Percentiles rank a stretch among this genome's conserved stretches.
These are phyloP conservation scores for Sicyos edulis DNA, from an alignment of 306 rosid species.

Conservation along the genomic window DNA sequence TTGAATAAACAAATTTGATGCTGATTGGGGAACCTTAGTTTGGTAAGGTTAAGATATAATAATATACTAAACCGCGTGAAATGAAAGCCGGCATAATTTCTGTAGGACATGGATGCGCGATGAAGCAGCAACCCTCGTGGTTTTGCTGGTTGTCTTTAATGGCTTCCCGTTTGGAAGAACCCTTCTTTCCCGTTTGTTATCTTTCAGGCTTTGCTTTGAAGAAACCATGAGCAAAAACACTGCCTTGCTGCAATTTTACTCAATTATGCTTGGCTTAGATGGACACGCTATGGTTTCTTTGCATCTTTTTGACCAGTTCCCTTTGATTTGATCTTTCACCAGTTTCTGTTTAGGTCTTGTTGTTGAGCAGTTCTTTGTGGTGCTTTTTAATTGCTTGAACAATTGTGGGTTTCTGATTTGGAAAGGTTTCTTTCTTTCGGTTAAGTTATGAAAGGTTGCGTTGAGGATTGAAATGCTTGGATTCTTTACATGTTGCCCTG, in stretches of 20 bases:
- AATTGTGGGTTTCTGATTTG: slow-evolving; percentile 4
- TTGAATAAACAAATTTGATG: not conserved
- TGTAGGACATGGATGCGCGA: not conserved
- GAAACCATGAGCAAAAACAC: slow-evolving; percentile 13
- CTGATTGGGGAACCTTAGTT: slow-evolving; percentile 1
- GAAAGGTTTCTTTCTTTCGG: not conserved
- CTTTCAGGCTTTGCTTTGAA: slow-evolving; percentile 4
- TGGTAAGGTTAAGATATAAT: slow-evolving; percentile 4
- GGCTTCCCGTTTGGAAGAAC: not conserved
- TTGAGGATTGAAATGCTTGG: not conserved
- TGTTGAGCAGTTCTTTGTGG: not conserved
- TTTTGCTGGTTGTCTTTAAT: not conserved
- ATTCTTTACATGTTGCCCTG: not conserved
- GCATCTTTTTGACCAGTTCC: not conserved
- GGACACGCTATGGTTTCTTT: slow-evolving; percentile 10
- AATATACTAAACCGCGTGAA: slow-evolving; percentile 16
- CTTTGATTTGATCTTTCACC: slow-evolving; percentile 18
- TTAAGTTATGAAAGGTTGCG: not conserved
- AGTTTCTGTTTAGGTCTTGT: not conserved
- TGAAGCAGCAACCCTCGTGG: slow-evolving; percentile 6
- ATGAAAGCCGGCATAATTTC: not conserved
- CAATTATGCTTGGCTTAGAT: not conserved
- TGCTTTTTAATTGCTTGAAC: not conserved
- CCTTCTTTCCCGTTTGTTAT: not conserved
- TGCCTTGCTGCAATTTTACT: slow-evolving; percentile 18